Evolutionary conservation across 306 rosid species (phyloP).

Genomic region (Medicago truncatula): MtrunA17r5.0-ANR NC_053049.1:10915501-10916000

Average conservation of each 20-base stretch:
- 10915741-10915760: slow-evolving; percentile 30
- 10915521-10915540: slow-evolving; percentile 31
- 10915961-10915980: neutral
- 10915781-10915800: neutral
- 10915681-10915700: slow-evolving; percentile 30
- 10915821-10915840: slow-evolving; percentile 7
- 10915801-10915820: slow-evolving; percentile 6
- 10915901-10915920: neutral
- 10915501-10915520: neutral
- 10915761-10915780: neutral
- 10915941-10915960: slow-evolving; percentile 25
- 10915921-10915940: neutral
- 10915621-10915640: slow-evolving; percentile 4
- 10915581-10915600: neutral
- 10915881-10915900: neutral
- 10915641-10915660: neutral
- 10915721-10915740: neutral
- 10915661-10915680: neutral
- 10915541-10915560: neutral
- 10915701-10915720: neutral
- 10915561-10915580: neutral
- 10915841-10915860: neutral
- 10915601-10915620: slow-evolving; percentile 36
- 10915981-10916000: neutral
- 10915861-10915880: too few relatives aligned